A percentile compares a stretch with the other conserved stretches of the same genome.
phyloP scores from a whole-genome alignment of 179 eudicot genomes.

The Sideroxylon spinosum region DNA sequence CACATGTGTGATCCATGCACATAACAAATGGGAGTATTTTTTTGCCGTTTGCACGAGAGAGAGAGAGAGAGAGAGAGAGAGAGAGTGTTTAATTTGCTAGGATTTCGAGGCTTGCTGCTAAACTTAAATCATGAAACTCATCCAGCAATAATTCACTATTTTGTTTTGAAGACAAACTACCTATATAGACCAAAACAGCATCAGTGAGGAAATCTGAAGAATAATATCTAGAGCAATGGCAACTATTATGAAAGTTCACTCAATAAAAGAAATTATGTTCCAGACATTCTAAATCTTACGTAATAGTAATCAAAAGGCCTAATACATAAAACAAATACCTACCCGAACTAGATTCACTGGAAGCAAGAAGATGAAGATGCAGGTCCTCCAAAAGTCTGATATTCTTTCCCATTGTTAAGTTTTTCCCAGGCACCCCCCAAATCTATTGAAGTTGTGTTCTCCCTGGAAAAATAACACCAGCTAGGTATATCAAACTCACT shows the following conservation, averaged over 20 bases:
- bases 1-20: too few species aligned
- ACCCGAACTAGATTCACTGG: constrained; percentile 64
- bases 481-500: not conserved
- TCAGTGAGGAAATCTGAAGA: not conserved
- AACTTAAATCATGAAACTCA: not conserved
- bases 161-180: not conserved
- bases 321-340: constrained; percentile 36
- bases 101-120: not conserved
- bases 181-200: not conserved
- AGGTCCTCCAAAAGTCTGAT: constrained; percentile 79
- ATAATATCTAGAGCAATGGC: not conserved
- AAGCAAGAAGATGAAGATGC: constrained; percentile 88
- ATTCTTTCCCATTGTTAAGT: constrained; percentile 91
- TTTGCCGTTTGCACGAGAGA: too few species aligned
- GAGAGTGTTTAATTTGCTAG: not conserved
- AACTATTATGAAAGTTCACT: not conserved
- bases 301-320: not conserved
- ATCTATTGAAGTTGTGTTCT: constrained; percentile 82
- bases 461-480: constrained; percentile 46
- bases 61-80: not conserved
- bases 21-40: too few species aligned
- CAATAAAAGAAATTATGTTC: constrained; percentile 1
- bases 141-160: not conserved
- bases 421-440: constrained; percentile 99
- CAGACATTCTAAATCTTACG: not conserved